Evolutionary conservation across 805 yeast species (phyloP).

Genomic region (Candida chilensis): DNA sequence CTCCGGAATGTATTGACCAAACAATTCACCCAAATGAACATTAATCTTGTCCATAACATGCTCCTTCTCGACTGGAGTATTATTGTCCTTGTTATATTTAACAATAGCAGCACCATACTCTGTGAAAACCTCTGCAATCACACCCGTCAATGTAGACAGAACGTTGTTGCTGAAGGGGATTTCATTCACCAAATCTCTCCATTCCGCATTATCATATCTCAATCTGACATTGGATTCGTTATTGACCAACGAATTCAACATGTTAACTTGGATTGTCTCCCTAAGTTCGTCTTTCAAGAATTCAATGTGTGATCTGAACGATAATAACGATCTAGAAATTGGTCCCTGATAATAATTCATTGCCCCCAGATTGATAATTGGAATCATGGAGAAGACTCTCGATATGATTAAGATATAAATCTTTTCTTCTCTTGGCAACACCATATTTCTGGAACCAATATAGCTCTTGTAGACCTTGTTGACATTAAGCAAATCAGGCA

Average conservation of each 20-base stretch:
- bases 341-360: slow-evolving; percentile 55
- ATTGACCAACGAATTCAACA: slow-evolving; percentile 42
- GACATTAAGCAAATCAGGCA: slow-evolving; percentile 37
- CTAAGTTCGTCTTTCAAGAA: slow-evolving; percentile 39
- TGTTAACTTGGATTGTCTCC: slow-evolving; percentile 44
- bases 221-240: slow-evolving; percentile 48
- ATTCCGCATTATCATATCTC: slow-evolving; percentile 32
- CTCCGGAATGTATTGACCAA: no score
- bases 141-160: slow-evolving; percentile 58
- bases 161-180: slow-evolving; percentile 52
- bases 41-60: slow-evolving; percentile 6
- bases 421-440: slow-evolving; percentile 34
- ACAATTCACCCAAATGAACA: no score
- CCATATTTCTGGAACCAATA: no score
- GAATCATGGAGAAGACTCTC: slow-evolving; percentile 23
- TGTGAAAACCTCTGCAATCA: slow-evolving; percentile 45
- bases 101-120: slow-evolving; percentile 14
- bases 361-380: slow-evolving; percentile 28
- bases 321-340: slow-evolving; percentile 54
- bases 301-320: slow-evolving; percentile 57
- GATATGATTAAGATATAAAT: slow-evolving; percentile 21
- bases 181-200: slow-evolving; percentile 48
- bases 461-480: no score
- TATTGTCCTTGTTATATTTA: slow-evolving; percentile 1
- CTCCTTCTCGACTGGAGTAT: slow-evolving; percentile 2